phyloP scores from a whole-genome alignment of 1,139 yeast genomes.

The Geotrichum reessii region DNA sequence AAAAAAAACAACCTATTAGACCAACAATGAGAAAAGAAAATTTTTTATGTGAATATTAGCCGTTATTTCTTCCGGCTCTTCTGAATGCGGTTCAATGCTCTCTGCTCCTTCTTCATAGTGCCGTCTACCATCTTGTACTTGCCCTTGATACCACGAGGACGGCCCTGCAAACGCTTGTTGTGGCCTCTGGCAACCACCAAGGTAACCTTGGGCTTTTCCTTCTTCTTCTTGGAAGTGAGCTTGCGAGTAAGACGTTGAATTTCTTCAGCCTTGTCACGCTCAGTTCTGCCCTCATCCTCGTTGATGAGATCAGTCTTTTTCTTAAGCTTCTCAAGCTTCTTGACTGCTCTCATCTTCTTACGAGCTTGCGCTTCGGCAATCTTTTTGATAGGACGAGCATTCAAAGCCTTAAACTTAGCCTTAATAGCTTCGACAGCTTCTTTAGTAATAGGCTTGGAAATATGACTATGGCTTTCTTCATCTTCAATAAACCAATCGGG shows the following conservation, averaged over 20 bases:
- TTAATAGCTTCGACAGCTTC: conserved; percentile 92
- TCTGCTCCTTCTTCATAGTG: conserved; percentile 91
- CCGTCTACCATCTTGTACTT: conserved; percentile 99
- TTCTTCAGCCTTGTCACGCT: conserved; percentile 90
- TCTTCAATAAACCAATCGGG: conserved; percentile 97
- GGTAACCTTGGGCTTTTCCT: conserved; percentile 74
- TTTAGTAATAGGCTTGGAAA: conserved; percentile 86
- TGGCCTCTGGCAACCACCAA: conserved; percentile 85
- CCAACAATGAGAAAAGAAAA: background rate
- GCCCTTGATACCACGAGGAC: conserved; percentile 96
- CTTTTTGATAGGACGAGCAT: conserved; percentile 97
- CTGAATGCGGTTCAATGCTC: conserved; percentile 85
- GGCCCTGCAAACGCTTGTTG: conserved; percentile 82
- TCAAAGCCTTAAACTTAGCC: conserved; percentile 82
- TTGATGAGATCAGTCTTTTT: conserved; percentile 90
- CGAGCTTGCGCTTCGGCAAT: conserved; percentile 96
- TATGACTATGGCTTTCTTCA: conserved; percentile 78
- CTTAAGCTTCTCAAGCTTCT: conserved; percentile 81
- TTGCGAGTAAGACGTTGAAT: conserved; percentile 80
- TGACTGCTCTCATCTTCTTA: conserved; percentile 89
- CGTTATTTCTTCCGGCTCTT: conserved; percentile 55
- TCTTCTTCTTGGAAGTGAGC: conserved; percentile 64
- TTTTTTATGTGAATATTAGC: background rate
- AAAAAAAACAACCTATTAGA: conserved; percentile 1
- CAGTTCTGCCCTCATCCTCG: conserved; percentile 82